Evolutionary conservation across 148 eudicot genomes (phyloP).

Genomic region (Gaultheria prostrata): DNA sequence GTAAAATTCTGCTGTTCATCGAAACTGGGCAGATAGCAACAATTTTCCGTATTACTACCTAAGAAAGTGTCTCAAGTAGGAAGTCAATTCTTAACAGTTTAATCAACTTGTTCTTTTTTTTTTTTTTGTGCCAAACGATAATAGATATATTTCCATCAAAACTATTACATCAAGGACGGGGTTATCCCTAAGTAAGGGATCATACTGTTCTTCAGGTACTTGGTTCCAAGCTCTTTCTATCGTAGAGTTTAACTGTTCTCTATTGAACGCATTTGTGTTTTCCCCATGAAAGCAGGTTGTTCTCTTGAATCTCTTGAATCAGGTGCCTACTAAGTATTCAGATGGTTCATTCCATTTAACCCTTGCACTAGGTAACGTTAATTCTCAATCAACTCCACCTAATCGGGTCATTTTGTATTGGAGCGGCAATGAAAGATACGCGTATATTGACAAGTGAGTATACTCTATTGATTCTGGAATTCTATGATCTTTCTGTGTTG

Average conservation of each 20-base stretch:
- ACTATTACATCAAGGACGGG: too few relatives aligned
- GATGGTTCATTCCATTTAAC: conserved; percentile 78
- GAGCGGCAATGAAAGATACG: conserved; percentile 70
- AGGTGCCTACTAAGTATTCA: conserved; percentile 73
- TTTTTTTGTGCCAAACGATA: too few relatives aligned
- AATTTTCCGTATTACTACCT: background rate
- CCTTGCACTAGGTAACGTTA: conserved; percentile 71
- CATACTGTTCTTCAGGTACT: too few relatives aligned
- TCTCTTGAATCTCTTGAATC: conserved; percentile 77
- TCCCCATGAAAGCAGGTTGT: conserved; percentile 52
- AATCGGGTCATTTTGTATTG: conserved; percentile 83
- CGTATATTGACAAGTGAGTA: conserved; percentile 83
- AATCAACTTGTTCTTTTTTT: too few relatives aligned
- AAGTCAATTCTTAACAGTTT: too few relatives aligned
- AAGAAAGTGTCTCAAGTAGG: too few relatives aligned
- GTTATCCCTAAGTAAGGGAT: too few relatives aligned
- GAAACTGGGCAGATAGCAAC: background rate
- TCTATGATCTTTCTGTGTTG: too few relatives aligned
- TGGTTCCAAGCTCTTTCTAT: background rate
- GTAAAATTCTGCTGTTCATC: too few relatives aligned
- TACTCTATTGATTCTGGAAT: too few relatives aligned
- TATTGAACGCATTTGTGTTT: background rate
- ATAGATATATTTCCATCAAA: too few relatives aligned
- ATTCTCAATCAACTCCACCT: conserved; percentile 18
- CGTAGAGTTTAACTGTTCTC: background rate